Percentiles rank a stretch among this genome's conserved stretches.
Evolutionary conservation across 169 alveolate species (phyloP).

Genomic region (Besnoitia besnoiti): DNA sequence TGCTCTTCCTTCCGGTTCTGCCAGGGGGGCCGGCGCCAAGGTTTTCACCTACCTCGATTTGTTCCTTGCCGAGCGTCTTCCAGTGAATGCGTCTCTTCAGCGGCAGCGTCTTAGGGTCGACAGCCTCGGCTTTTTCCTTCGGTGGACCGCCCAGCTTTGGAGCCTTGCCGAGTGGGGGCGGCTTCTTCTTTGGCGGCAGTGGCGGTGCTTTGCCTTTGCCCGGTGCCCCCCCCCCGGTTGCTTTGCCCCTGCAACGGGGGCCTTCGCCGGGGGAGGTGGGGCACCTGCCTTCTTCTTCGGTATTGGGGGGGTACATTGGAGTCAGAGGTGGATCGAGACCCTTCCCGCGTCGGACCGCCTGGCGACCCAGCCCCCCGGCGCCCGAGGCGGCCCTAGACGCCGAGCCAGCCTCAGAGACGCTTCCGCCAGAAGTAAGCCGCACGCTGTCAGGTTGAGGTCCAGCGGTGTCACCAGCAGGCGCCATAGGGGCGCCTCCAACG

Average conservation of each 20-base stretch:
- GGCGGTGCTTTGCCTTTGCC: conserved; percentile 17
- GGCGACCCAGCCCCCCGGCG: no score
- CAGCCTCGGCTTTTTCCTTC: not conserved
- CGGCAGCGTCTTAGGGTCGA: conserved; percentile 61
- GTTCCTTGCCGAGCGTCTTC: conserved; percentile 71
- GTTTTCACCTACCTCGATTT: conserved; percentile 35
- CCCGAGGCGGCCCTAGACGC: no score
- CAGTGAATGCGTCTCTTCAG: conserved; percentile 74
- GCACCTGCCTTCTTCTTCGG: not conserved
- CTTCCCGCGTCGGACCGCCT: no score
- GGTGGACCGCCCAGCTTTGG: not conserved
- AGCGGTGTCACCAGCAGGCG: no score
- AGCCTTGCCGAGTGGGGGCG: not conserved
- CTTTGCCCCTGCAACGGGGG: not conserved
- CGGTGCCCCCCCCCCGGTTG: not conserved
- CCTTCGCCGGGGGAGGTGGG: conserved; percentile 10
- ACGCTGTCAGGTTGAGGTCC: no score
- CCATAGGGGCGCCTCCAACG: no score
- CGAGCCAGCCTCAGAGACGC: no score
- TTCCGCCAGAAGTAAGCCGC: no score
- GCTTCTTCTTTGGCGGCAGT: conserved; percentile 42
- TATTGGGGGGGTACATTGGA: no score
- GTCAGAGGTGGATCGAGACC: no score
- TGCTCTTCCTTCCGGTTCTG: not conserved
- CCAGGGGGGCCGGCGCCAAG: no score